phyloP scores from a whole-genome alignment of 208 protist species.

The Trypanosoma conorhini region DNA sequence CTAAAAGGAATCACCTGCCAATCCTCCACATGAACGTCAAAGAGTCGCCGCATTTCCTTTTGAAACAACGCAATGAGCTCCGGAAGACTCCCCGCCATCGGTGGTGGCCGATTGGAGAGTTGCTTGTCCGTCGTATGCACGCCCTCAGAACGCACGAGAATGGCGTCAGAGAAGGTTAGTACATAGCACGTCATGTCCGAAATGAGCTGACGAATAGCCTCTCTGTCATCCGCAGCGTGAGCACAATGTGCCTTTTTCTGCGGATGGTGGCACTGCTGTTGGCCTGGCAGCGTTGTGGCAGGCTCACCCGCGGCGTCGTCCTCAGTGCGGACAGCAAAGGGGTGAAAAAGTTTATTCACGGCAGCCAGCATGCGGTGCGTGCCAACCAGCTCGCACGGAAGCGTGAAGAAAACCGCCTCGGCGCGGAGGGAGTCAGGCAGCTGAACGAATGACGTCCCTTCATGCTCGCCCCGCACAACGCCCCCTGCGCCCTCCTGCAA shows the following conservation, averaged over 20 bases:
- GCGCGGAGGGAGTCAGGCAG: constrained; percentile 19
- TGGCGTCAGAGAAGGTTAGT: constrained; percentile 37
- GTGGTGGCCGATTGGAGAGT: constrained; percentile 17
- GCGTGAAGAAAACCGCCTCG: constrained; percentile 34
- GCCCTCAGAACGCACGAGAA: constrained; percentile 16
- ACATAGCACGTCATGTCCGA: constrained; percentile 44
- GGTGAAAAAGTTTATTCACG: constrained; percentile 37
- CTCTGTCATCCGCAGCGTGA: neutral
- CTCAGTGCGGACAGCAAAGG: constrained; percentile 11
- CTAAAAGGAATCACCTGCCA: constrained; percentile 74
- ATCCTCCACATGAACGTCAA: constrained; percentile 39
- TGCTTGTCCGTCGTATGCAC: constrained; percentile 8
- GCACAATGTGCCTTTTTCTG: neutral
- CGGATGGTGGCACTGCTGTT: neutral
- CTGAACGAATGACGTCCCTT: constrained; percentile 7
- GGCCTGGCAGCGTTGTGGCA: neutral
- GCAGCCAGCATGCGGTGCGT: constrained; percentile 18
- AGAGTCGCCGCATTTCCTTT: constrained; percentile 35
- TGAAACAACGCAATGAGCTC: constrained; percentile 38
- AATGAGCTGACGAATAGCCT: constrained; percentile 35
- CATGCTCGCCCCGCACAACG: constrained; percentile 14
- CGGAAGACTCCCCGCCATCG: constrained; percentile 28
- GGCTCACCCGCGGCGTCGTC: neutral
- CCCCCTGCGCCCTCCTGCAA: constrained; percentile 33
- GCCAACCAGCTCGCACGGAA: constrained; percentile 39